These are phyloP conservation scores for Brassica juncea DNA, from an alignment of 345 rosid species.

Conservation along the genomic window DNA sequence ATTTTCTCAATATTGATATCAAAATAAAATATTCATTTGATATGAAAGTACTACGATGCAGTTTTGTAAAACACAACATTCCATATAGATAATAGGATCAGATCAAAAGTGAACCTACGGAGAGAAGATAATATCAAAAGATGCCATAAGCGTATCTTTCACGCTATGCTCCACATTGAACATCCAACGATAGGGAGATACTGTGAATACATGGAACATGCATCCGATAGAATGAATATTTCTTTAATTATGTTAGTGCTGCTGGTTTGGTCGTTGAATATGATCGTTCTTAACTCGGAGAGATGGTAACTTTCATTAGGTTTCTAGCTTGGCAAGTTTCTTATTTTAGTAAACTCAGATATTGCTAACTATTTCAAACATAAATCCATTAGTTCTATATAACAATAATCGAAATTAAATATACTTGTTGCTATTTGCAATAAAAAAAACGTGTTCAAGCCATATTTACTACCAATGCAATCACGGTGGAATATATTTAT, in stretches of 20 bases:
- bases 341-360: not conserved
- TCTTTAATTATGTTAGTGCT: no score
- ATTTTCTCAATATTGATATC: constrained; percentile 1
- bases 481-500: not conserved
- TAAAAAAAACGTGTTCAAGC: not conserved
- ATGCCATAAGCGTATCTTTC: constrained; percentile 29
- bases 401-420: not conserved
- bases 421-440: not conserved
- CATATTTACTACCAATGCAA: not conserved
- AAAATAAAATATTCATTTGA: not conserved
- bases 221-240: not conserved
- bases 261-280: not conserved
- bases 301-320: not conserved
- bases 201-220: not conserved
- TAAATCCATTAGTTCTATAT: not conserved
- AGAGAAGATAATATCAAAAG: constrained; percentile 11
- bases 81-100: constrained; percentile 20
- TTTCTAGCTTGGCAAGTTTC: not conserved
- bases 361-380: not conserved
- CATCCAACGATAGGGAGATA: not conserved
- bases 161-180: constrained; percentile 25
- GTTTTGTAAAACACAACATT: constrained; percentile 17
- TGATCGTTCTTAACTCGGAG: not conserved
- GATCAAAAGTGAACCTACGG: constrained; percentile 28
- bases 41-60: not conserved